phyloP scores from a whole-genome alignment of 1,284 basidiomycete genomes.

The Gymnopus androsaceus region DNA sequence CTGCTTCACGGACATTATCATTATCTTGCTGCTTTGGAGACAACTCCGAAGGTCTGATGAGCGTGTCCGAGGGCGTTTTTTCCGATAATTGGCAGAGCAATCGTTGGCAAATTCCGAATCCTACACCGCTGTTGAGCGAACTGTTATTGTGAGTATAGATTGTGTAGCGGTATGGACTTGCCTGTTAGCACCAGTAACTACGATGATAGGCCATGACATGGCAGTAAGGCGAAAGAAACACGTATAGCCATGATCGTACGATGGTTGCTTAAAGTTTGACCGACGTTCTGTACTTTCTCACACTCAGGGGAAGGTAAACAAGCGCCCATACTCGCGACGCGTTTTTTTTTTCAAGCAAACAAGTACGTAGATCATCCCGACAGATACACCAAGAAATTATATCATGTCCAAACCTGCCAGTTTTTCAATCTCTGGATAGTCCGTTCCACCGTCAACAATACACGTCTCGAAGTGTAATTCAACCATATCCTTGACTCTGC shows the following conservation, averaged over 20 bases:
- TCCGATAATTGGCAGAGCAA: constrained; percentile 72
- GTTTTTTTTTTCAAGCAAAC: too few relatives aligned
- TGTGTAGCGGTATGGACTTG: constrained; percentile 32
- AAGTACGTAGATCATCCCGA: too few relatives aligned
- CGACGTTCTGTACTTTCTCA: neutral
- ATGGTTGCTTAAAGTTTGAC: neutral
- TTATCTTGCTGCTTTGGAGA: constrained; percentile 9
- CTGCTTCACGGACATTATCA: constrained; percentile 18
- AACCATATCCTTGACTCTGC: neutral
- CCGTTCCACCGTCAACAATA: neutral
- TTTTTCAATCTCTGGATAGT: neutral
- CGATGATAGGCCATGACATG: constrained; percentile 21
- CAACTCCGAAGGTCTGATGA: constrained; percentile 38
- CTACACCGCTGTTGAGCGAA: constrained; percentile 66
- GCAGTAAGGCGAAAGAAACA: neutral
- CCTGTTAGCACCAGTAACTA: constrained; percentile 46
- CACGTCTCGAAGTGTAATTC: neutral
- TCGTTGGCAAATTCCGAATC: constrained; percentile 83
- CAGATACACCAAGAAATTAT: too few relatives aligned
- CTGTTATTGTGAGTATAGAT: constrained; percentile 7
- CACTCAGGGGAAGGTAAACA: too few relatives aligned
- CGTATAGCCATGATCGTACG: neutral
- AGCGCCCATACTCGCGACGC: too few relatives aligned
- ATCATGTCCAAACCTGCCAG: neutral
- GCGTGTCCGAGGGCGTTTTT: constrained; percentile 48